Conservation (phyloP, 1,284 basidiomycete genomes). For the Vanrija pseudolonga region DNA sequence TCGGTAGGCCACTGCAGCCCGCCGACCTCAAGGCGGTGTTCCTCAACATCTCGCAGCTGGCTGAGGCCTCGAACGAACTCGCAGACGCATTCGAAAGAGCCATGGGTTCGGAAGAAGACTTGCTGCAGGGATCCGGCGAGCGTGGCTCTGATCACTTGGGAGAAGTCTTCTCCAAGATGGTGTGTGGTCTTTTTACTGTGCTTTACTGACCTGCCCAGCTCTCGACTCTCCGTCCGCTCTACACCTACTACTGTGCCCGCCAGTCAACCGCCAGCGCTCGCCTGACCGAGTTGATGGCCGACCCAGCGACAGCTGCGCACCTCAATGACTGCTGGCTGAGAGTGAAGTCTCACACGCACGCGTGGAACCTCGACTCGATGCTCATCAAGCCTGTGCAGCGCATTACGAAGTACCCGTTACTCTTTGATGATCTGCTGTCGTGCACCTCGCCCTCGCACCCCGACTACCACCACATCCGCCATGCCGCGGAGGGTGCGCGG, state of each 20-base stretch:
- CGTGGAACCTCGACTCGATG: conserved; percentile 89
- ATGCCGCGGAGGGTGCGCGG: conserved; percentile 67
- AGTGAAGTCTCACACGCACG: conserved; percentile 71
- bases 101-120: conserved; percentile 40
- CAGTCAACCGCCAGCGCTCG: conserved; percentile 73
- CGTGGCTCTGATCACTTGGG: conserved; percentile 66
- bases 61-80: conserved; percentile 66
- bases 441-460: conserved; percentile 72
- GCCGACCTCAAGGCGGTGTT: conserved; percentile 74
- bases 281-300: conserved; percentile 51
- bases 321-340: conserved; percentile 64
- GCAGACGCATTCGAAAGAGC: conserved; percentile 49
- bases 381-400: conserved; percentile 84
- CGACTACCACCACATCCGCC: conserved; percentile 64
- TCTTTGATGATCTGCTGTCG: conserved; percentile 72
- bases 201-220: conserved; percentile 54
- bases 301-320: conserved; percentile 55
- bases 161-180: conserved; percentile 67
- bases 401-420: conserved; percentile 85
- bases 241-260: conserved; percentile 80
- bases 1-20: conserved; percentile 59
- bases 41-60: conserved; percentile 71
- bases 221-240: conserved; percentile 70
- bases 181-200: conserved; percentile 46
- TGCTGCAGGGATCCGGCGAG: conserved; percentile 56